Conservation (phyloP, 106 monocot species). For the Phalaenopsis equestris region DNA sequence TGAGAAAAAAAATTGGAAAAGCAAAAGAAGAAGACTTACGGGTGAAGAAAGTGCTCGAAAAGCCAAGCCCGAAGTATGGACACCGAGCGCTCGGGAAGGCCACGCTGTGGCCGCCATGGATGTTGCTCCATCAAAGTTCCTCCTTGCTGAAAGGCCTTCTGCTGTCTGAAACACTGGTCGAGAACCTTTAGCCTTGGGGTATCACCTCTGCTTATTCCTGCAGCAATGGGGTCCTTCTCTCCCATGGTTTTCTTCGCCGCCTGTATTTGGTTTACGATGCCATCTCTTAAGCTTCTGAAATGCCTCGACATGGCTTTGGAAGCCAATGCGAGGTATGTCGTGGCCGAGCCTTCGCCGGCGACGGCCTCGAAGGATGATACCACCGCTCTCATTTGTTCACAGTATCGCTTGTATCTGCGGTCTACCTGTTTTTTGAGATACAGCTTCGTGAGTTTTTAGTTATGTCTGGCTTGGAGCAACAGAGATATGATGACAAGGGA, state of each 20-base stretch:
- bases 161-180: constrained; percentile 75
- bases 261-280: constrained; percentile 53
- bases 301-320: constrained; percentile 85
- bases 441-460: no score
- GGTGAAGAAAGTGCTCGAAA: constrained; percentile 85
- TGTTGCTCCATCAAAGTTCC: constrained; percentile 36
- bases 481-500: no score
- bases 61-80: constrained; percentile 76
- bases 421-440: constrained; percentile 40
- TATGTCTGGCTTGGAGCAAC: no score
- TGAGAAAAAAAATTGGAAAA: background rate
- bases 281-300: constrained; percentile 69
- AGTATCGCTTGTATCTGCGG: constrained; percentile 57
- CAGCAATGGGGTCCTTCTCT: constrained; percentile 43
- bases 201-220: constrained; percentile 56
- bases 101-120: constrained; percentile 76
- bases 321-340: constrained; percentile 54
- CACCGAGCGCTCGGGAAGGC: constrained; percentile 63
- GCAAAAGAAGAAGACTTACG: constrained; percentile 26
- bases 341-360: constrained; percentile 56
- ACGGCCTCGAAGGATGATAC: constrained; percentile 59
- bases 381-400: constrained; percentile 68
- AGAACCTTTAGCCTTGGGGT: constrained; percentile 77
- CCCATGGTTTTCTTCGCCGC: constrained; percentile 58
- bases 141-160: constrained; percentile 50